Percentiles rank a stretch among this genome's conserved stretches.
phyloP scores from a whole-genome alignment of 2,329 filamentous ascomycete genomes.

The Emmonsia crescens region DNA sequence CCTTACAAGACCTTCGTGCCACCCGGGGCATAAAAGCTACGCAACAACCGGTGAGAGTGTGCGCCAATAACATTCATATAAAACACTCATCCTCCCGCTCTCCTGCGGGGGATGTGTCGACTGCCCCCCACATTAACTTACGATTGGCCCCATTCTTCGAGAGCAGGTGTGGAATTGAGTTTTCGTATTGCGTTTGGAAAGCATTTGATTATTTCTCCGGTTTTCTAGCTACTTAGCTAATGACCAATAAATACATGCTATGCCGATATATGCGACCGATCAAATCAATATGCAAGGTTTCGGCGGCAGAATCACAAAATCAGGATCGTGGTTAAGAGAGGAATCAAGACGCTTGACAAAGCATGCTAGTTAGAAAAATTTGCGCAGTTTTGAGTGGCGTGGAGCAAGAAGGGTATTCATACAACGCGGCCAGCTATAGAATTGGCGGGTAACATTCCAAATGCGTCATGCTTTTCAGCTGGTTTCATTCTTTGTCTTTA shows the following conservation, averaged over 20 bases:
- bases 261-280: background rate
- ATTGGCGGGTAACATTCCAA: background rate
- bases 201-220: background rate
- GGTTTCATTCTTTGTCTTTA: background rate
- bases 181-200: background rate
- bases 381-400: background rate
- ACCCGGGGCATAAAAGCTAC: background rate
- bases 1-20: background rate
- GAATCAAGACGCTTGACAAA: background rate
- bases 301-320: background rate
- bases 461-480: background rate
- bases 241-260: background rate
- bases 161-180: background rate
- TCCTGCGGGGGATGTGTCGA: background rate
- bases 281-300: background rate
- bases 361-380: background rate
- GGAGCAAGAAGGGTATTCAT: background rate
- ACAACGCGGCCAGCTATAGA: background rate
- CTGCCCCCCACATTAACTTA: background rate
- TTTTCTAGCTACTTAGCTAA: background rate
- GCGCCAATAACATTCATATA: constrained; percentile 1
- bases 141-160: background rate
- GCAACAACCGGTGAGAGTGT: background rate
- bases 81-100: background rate
- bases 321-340: background rate